phyloP scores from a whole-genome alignment of 1,284 basidiomycete genomes.

The Kwoniella shivajii region DNA sequence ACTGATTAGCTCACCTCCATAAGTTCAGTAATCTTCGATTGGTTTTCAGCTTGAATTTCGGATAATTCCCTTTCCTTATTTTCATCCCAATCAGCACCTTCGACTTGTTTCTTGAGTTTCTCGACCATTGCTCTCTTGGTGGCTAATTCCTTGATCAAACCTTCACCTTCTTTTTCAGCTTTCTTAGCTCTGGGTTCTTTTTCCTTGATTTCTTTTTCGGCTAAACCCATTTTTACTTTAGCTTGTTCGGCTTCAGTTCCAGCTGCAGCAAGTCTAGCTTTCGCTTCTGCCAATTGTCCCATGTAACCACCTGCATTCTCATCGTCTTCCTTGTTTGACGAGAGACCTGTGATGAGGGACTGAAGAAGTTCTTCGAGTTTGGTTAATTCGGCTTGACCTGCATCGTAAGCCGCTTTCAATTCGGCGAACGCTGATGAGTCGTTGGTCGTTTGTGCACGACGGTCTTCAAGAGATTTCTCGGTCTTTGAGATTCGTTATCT shows the following conservation, averaged over 20 bases:
- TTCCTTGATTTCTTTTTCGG: conserved; percentile 75
- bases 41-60: conserved; percentile 62
- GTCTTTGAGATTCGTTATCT: neutral
- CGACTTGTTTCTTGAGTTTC: conserved; percentile 61
- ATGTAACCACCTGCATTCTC: conserved; percentile 83
- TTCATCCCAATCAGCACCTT: conserved; percentile 74
- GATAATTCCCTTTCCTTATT: conserved; percentile 73
- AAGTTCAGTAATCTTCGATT: conserved; percentile 63
- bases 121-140: conserved; percentile 66
- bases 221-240: conserved; percentile 74
- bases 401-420: conserved; percentile 67
- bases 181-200: conserved; percentile 81
- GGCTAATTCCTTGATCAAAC: conserved; percentile 67
- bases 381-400: conserved; percentile 66
- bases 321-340: conserved; percentile 64
- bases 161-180: conserved; percentile 80
- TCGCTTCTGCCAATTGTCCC: conserved; percentile 92
- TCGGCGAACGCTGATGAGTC: conserved; percentile 46
- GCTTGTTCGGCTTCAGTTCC: conserved; percentile 84
- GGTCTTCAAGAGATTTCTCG: conserved; percentile 61
- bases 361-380: conserved; percentile 93
- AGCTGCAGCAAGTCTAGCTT: conserved; percentile 72
- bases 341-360: conserved; percentile 88
- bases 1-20: conserved; percentile 62
- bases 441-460: conserved; percentile 63